Evolutionary conservation across 2,329 filamentous ascomycete species (phyloP).

Genomic region (Colletotrichum salicis): DNA sequence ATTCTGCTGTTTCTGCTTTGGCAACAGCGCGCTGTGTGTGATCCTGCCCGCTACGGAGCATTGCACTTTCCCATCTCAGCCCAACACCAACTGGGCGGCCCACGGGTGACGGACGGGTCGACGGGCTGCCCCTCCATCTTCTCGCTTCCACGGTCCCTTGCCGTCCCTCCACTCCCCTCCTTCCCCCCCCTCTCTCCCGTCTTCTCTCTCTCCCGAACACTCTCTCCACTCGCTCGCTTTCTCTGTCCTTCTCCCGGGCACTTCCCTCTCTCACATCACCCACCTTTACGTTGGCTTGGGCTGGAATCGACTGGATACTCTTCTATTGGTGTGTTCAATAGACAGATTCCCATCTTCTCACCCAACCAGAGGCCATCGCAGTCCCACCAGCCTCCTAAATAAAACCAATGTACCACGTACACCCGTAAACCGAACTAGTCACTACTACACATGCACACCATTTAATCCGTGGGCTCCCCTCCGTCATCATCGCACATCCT

Average conservation of each 20-base stretch:
- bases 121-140: conserved; percentile 22
- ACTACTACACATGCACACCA: conserved; percentile 21
- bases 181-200: neutral
- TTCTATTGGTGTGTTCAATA: neutral
- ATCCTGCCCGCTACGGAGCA: neutral
- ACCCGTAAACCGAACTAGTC: neutral
- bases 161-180: conserved; percentile 1
- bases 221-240: conserved; percentile 13
- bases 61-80: conserved; percentile 22
- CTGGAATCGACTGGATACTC: neutral
- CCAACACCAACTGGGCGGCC: conserved; percentile 9
- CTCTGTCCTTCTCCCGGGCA: conserved; percentile 26
- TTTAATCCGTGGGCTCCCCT: conserved; percentile 24
- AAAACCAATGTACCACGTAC: conserved; percentile 16
- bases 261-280: conserved; percentile 16
- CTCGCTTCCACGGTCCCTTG: conserved; percentile 16
- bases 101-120: neutral
- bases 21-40: neutral
- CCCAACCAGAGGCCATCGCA: conserved; percentile 17
- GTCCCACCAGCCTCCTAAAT: conserved; percentile 28
- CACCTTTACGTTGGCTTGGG: neutral
- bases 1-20: neutral
- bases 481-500: conserved; percentile 34
- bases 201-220: conserved; percentile 8
- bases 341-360: neutral